Evolutionary conservation across 2,329 filamentous ascomycete species (phyloP).

Genomic region (Paracoccidioides brasiliensis): DNA sequence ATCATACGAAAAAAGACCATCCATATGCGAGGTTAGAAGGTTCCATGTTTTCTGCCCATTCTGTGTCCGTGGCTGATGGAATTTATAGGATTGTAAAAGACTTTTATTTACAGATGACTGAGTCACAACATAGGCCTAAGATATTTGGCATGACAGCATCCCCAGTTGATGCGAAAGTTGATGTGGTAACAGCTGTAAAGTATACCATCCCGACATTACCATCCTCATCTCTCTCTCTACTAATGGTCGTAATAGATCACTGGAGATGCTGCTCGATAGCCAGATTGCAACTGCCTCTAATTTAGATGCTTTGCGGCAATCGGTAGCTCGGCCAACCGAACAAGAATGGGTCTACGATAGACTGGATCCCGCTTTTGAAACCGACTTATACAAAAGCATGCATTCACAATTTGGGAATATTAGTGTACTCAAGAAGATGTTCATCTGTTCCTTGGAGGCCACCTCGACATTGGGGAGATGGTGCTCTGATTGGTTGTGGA

Average conservation of each 20-base stretch:
- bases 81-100: slow-evolving; percentile 62
- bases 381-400: slow-evolving; percentile 50
- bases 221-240: not conserved
- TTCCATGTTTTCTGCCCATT: not conserved
- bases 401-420: slow-evolving; percentile 40
- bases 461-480: slow-evolving; percentile 62
- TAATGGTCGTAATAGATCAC: slow-evolving; percentile 33
- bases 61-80: slow-evolving; percentile 5
- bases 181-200: slow-evolving; percentile 55
- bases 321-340: slow-evolving; percentile 47
- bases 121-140: slow-evolving; percentile 46
- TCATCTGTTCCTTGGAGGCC: slow-evolving; percentile 46
- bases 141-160: slow-evolving; percentile 97
- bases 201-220: slow-evolving; percentile 13
- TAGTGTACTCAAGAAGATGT: slow-evolving; percentile 41
- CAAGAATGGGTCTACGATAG: slow-evolving; percentile 45
- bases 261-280: slow-evolving; percentile 67
- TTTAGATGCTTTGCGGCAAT: slow-evolving; percentile 44
- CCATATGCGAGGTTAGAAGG: slow-evolving; percentile 55
- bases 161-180: slow-evolving; percentile 69
- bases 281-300: slow-evolving; percentile 67
- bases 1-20: slow-evolving; percentile 91
- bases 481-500: slow-evolving; percentile 76
- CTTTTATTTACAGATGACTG: slow-evolving; percentile 50
- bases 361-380: slow-evolving; percentile 44